phyloP scores from a whole-genome alignment of 805 yeast species.

The Suhomyces faveliae region DNA sequence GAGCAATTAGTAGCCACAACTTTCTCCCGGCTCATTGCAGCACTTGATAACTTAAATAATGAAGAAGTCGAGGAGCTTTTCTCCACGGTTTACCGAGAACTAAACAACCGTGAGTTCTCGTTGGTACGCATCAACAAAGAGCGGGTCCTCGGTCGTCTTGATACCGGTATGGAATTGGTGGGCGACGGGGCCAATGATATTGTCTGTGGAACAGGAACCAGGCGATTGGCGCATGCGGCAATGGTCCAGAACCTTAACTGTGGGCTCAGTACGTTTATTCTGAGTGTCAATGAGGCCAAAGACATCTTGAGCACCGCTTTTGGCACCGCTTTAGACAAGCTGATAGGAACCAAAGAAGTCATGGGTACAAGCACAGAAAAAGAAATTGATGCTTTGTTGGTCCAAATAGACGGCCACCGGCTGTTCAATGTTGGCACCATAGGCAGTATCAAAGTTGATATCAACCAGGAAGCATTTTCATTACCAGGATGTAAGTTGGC shows the following conservation, averaged over 20 bases:
- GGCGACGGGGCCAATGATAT: not conserved
- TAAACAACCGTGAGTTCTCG: constrained; percentile 6
- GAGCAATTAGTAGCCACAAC: constrained; percentile 12
- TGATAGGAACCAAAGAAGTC: not conserved
- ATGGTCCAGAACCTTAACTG: constrained; percentile 10
- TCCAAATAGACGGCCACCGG: not conserved
- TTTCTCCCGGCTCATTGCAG: constrained; percentile 7
- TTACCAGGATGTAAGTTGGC: not conserved
- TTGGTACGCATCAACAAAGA: constrained; percentile 3
- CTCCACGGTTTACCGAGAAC: constrained; percentile 2
- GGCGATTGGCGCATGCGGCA: not conserved
- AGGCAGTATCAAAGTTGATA: not conserved
- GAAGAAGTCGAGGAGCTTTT: constrained; percentile 13
- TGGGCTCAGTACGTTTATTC: constrained; percentile 11
- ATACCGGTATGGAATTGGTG: not conserved
- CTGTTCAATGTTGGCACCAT: not conserved
- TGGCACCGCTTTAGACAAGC: not conserved
- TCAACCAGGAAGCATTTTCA: not conserved
- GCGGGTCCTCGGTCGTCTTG: not conserved
- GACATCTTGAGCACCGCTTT: not conserved
- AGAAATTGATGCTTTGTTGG: not conserved
- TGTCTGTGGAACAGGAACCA: not conserved
- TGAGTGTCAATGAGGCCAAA: constrained; percentile 3
- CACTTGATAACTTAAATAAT: constrained; percentile 12
- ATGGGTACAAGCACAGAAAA: not conserved